Conservation (phyloP, 371 early-diverging fungal genomes). For the Lichtheimia hyalospora region DNA sequence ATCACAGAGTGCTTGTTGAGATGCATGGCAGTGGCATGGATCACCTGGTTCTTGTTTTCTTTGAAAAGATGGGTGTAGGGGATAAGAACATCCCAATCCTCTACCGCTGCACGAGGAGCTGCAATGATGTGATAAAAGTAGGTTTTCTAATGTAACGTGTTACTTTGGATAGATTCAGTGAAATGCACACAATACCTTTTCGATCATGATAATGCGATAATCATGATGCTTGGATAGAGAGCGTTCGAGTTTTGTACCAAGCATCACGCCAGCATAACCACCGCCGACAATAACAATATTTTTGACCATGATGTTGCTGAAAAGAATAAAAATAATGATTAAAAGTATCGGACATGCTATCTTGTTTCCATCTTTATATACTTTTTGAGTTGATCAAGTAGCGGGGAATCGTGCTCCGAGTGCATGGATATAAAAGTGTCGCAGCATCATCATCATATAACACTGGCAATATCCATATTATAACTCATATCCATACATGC, state of each 20-base stretch:
- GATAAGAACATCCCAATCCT: constrained; percentile 21
- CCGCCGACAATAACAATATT: constrained; percentile 40
- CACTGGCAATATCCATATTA: too few relatives aligned
- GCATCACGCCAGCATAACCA: constrained; percentile 32
- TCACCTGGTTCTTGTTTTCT: constrained; percentile 19
- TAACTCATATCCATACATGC: too few relatives aligned
- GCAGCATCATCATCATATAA: too few relatives aligned
- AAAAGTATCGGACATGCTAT: too few relatives aligned
- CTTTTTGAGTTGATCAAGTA: too few relatives aligned
- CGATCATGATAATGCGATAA: constrained; percentile 31
- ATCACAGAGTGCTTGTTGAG: constrained; percentile 15
- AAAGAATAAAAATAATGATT: too few relatives aligned
- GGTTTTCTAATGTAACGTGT: constrained; percentile 17
- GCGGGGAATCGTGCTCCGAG: too few relatives aligned
- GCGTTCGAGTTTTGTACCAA: constrained; percentile 27
- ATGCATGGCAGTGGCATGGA: constrained; percentile 24
- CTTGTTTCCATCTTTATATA: too few relatives aligned
- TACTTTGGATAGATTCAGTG: neutral
- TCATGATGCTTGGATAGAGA: neutral
- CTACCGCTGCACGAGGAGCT: constrained; percentile 27
- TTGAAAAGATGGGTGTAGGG: constrained; percentile 29
- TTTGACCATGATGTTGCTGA: neutral
- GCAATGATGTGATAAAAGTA: constrained; percentile 37
- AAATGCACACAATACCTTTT: constrained; percentile 26
- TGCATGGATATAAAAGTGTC: too few relatives aligned